phyloP scores from a whole-genome alignment of 768 basidiomycete species.

The Cyathus striatus region DNA sequence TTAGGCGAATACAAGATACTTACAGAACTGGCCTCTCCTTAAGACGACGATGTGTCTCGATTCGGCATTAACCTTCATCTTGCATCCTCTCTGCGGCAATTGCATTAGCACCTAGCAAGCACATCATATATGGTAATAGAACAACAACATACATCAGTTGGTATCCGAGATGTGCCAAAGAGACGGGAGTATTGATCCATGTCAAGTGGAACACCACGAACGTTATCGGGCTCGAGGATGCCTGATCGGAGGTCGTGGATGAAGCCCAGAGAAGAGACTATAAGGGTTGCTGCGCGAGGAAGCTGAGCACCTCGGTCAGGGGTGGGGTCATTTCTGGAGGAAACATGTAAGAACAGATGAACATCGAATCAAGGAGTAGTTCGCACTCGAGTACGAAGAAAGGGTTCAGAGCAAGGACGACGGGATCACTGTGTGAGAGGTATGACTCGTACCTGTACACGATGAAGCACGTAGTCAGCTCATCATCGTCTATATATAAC shows the following conservation, averaged over 20 bases:
- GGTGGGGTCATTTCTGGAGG: constrained; percentile 79
- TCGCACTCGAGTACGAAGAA: constrained; percentile 96
- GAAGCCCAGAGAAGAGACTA: constrained; percentile 87
- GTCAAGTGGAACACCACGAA: constrained; percentile 77
- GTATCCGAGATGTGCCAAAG: constrained; percentile 89
- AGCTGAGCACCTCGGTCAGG: constrained; percentile 83
- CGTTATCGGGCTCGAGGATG: constrained; percentile 73
- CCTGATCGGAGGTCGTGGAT: constrained; percentile 88
- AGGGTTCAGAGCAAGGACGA: constrained; percentile 92
- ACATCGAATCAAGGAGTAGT: not conserved
- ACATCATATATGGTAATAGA: not conserved
- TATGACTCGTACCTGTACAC: constrained; percentile 85
- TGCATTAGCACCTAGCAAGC: constrained; percentile 19
- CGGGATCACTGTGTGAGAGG: constrained; percentile 83
- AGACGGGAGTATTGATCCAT: constrained; percentile 93
- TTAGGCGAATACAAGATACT: constrained; percentile 20
- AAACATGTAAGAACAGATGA: not conserved
- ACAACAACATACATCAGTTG: constrained; percentile 62
- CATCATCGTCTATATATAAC: constrained; percentile 2
- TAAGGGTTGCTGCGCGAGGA: constrained; percentile 83
- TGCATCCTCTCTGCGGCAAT: constrained; percentile 85
- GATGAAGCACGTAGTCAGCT: not conserved
- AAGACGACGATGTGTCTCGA: constrained; percentile 85
- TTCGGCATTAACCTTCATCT: constrained; percentile 70
- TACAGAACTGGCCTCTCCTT: constrained; percentile 90